A percentile compares a stretch with the other conserved stretches of the same genome.
Evolutionary conservation across 2,329 filamentous ascomycete species (phyloP).

Genomic region (Trichoderma brevicompactum): DNA sequence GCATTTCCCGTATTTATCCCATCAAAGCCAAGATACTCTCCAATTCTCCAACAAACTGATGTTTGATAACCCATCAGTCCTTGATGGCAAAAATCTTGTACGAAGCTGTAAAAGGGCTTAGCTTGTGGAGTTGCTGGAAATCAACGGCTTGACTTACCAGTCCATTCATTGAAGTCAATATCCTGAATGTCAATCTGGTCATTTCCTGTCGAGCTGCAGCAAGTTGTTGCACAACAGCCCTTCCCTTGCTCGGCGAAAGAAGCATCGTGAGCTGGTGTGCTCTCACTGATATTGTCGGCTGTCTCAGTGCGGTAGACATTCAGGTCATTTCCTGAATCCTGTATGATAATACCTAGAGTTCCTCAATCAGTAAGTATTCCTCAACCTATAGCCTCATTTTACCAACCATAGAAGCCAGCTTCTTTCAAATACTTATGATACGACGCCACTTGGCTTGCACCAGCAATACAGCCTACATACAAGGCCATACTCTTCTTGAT

Average conservation of each 20-base stretch:
- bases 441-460: constrained; percentile 56
- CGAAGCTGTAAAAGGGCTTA: not conserved
- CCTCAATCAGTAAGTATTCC: not conserved
- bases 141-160: not conserved
- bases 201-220: not conserved
- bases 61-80: not conserved
- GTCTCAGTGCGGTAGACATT: not conserved
- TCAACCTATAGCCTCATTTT: not conserved
- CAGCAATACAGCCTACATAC: constrained; percentile 64
- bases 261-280: not conserved
- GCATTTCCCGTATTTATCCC: not conserved
- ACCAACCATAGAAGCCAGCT: constrained; percentile 50
- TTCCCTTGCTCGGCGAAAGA: not conserved
- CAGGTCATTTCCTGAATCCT: not conserved
- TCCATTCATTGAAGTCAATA: constrained; percentile 5
- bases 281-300: not conserved
- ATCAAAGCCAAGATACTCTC: too few relatives aligned
- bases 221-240: not conserved
- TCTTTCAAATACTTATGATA: constrained; percentile 57
- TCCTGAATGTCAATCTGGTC: not conserved
- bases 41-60: not conserved
- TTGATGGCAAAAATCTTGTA: constrained; percentile 7
- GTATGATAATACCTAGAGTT: not conserved
- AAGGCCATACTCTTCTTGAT: constrained; percentile 55
- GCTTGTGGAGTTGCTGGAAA: not conserved